Base-by-base conservation (phyloP, 768 basidiomycete species). In the Boletus rubroflammeus region DNA sequence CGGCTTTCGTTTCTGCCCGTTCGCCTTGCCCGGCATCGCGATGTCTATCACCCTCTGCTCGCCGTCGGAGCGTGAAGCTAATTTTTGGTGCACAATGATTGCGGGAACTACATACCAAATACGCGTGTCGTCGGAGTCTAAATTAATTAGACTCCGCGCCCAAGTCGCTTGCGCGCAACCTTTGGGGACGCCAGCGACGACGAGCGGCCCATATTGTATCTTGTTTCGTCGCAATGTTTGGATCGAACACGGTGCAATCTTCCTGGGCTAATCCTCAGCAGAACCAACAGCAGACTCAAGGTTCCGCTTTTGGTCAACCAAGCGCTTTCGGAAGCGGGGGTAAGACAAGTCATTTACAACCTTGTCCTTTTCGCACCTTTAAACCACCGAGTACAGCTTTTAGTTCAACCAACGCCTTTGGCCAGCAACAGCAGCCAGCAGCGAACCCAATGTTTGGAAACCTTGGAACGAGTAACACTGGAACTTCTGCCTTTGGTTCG, bases 391-490 rank as follows among this genome's bases (percentile, higher is more conserved):
- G 43, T 63, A 66, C 70, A 83, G 82, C 77, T 50, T 84, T 84
- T 67, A 80, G 82, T 58, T 73, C 78, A 49, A 66, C 75, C 50
- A 70, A 67, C 62, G 73, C 82, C 55, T 87, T 88, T 76, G 81
- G 83, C 50, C 84, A 86, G 58, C 86, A 81, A 64, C 81, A 78
- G 61, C 85, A 81, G 59, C 85, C 82, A 64, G 80, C 80, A 61
- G 79, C 83, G 5, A 90, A 90, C 63, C 86, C 89, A 39, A 91
- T 91, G 87, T 92, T 91, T 68, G 89, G 89, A 46, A 81, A 79
- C 57, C 66, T 84, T 43, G 75, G 72, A 25, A 71, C 71, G 51
- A 65, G 74, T 14, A 65, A 47, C 15, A 48, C 71, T 19, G 66
- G 71, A 36, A 60, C 75, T 35, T 62, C 75, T 51, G 53, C 64